phyloP scores from a whole-genome alignment of 306 rosid genomes.

The Ormosia semicastrata region DNA sequence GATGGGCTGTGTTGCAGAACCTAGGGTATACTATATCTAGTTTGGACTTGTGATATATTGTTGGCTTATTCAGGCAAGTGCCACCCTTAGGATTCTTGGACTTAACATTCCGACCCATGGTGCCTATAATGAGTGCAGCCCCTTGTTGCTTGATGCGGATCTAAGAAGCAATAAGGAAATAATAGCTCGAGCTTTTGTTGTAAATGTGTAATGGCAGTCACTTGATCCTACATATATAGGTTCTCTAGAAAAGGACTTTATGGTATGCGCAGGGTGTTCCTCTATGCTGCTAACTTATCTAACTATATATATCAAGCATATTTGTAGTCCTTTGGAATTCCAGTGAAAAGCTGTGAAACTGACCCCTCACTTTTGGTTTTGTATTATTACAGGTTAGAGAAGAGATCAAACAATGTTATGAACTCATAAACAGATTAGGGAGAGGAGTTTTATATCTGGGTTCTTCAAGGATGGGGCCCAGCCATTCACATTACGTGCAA shows the following conservation, averaged over 20 bases:
- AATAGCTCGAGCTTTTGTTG: background rate
- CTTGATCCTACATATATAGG: background rate
- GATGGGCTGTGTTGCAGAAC: background rate
- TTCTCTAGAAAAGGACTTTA: background rate
- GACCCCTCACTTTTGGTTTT: background rate
- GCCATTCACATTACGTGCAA: conserved; percentile 71
- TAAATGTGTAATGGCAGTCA: background rate
- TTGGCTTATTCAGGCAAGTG: background rate
- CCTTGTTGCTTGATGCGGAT: background rate
- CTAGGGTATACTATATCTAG: background rate
- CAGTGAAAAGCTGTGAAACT: background rate
- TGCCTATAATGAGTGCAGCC: background rate
- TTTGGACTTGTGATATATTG: background rate
- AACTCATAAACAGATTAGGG: conserved; percentile 74
- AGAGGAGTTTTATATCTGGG: conserved; percentile 89
- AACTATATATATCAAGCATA: background rate
- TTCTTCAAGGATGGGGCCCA: conserved; percentile 79
- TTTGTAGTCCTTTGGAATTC: conserved; percentile 1
- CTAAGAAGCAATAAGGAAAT: background rate
- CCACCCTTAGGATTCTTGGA: background rate
- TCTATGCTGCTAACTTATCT: background rate
- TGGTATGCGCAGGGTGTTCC: background rate
- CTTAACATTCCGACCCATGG: too few relatives aligned
- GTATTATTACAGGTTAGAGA: conserved; percentile 59
- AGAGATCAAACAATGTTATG: conserved; percentile 84